phyloP scores from a whole-genome alignment of 2,329 filamentous ascomycete genomes.

The Polychaeton citri region DNA sequence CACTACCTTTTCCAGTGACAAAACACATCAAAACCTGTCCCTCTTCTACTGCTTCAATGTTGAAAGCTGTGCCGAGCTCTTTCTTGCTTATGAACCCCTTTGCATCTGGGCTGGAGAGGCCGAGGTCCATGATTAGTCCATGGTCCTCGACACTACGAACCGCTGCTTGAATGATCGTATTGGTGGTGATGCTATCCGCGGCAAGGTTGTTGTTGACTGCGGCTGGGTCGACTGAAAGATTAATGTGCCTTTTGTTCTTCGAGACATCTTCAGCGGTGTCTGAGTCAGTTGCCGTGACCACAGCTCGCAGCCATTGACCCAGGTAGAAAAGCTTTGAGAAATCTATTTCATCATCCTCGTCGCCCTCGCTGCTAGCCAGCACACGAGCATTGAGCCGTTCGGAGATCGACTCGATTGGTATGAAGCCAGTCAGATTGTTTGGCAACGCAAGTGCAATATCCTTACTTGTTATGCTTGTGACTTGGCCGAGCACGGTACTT shows the following conservation, averaged over 20 bases:
- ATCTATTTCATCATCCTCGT: slow-evolving; percentile 49
- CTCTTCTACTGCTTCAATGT: slow-evolving; percentile 58
- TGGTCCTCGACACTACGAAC: slow-evolving; percentile 91
- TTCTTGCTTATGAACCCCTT: slow-evolving; percentile 77
- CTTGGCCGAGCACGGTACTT: slow-evolving; percentile 74
- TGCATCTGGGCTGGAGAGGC: slow-evolving; percentile 52
- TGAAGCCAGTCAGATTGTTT: slow-evolving; percentile 83
- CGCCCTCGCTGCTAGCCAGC: slow-evolving; percentile 49
- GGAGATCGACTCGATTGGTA: slow-evolving; percentile 86
- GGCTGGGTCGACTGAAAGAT: slow-evolving; percentile 69
- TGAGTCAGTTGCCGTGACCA: slow-evolving; percentile 65
- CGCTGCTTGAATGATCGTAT: slow-evolving; percentile 73
- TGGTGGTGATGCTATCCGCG: slow-evolving; percentile 57
- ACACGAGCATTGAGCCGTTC: slow-evolving; percentile 63
- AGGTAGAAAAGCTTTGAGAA: slow-evolving; percentile 62
- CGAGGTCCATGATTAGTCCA: slow-evolving; percentile 85
- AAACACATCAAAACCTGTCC: slow-evolving; percentile 77
- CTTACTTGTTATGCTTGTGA: slow-evolving; percentile 66
- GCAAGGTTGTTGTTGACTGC: slow-evolving; percentile 65
- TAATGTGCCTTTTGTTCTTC: slow-evolving; percentile 68
- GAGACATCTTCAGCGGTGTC: slow-evolving; percentile 38
- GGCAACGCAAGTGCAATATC: slow-evolving; percentile 73
- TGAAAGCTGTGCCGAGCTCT: slow-evolving; percentile 56
- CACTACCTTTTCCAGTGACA: slow-evolving; percentile 59
- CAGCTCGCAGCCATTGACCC: slow-evolving; percentile 79